These are phyloP conservation scores for Fabrea salina DNA, from an alignment of 169 alveolate genomes.

Conservation along the genomic window DNA sequence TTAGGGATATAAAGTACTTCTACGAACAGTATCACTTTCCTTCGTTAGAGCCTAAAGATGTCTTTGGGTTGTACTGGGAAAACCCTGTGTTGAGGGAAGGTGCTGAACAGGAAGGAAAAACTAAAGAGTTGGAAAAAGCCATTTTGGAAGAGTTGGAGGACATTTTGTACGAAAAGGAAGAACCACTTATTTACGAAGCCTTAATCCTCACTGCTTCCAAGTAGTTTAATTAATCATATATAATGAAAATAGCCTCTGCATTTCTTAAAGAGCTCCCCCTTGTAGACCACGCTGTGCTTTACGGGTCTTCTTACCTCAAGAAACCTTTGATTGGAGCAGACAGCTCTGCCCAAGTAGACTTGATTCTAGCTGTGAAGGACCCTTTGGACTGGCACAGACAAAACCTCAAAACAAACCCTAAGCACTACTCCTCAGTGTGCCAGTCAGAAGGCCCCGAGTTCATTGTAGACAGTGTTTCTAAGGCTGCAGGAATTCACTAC, in stretches of 20 bases:
- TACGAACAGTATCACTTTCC: slow-evolving; percentile 21
- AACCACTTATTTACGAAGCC: slow-evolving; percentile 9
- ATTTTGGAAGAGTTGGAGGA: neutral
- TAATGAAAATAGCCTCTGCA: too few species aligned
- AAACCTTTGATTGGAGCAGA: neutral
- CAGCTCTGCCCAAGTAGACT: neutral
- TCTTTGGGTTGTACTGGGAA: neutral
- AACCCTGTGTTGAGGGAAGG: slow-evolving; percentile 10
- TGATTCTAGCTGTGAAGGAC: slow-evolving; percentile 2
- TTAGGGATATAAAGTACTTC: neutral
- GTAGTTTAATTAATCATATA: too few species aligned
- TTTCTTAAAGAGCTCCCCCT: neutral
- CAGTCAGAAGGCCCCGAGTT: neutral
- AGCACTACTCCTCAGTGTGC: neutral
- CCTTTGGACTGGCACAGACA: slow-evolving; percentile 22
- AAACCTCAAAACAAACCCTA: slow-evolving; percentile 10
- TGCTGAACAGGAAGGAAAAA: neutral
- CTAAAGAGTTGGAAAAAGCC: neutral
- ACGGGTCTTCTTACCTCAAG: neutral
- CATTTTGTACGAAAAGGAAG: slow-evolving; percentile 5
- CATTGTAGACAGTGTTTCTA: neutral
- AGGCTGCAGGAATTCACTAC: slow-evolving; percentile 17
- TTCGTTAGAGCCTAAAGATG: neutral
- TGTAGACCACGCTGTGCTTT: neutral
- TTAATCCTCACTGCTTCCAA: neutral